Evolutionary conservation across 108 stramenopile species (phyloP), one percentile per base, ranked within the genome.

Genomic region (Cyclotella choctawhatcheeana): DNA sequence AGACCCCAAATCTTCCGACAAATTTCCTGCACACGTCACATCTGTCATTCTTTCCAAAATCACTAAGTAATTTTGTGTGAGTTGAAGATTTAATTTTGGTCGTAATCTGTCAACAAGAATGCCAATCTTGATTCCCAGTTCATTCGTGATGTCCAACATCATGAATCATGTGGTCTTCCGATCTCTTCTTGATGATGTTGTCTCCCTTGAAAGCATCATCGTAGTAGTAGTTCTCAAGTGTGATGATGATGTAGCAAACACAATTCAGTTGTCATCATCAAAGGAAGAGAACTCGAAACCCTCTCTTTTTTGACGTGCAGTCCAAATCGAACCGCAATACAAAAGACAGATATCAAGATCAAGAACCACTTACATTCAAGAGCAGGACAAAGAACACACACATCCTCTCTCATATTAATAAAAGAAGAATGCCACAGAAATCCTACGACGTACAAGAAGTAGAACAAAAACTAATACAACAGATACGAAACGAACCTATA

Each of bases 381-480:
- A n/a, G n/a, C n/a, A n/a, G n/a, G n/a, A n/a, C n/a, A n/a, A n/a
- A n/a, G n/a, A 22, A 10, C 24, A 52, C 51, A 52, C 20, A 21
- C 21, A 10, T 52, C 22, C 4, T 22, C 51, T 2, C n/a, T 52
- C 8, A 24, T 10, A 5, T 24, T 3, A 21, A 52, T 10, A 40
- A 40, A 12, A 10, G 8, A 40, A 40, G 6, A 6, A 40, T 40
- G 37, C 12, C 37, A 40, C 37, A 52, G 24, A 52, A 52, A 52
- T 24, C 22, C 21, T 52, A 52, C 20, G 24, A 52, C 51, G 51
- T 22, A 52, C 10, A n/a, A 52, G 51, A 52, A 52, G 24, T 52
- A 22, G 51, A 52, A 52, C 51, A 52, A 52, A 52, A 52, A n/a
- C 51, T 52, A 3, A 52, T 52, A 1, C n/a, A 22, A 18, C 21